Evolutionary conservation across 495 filamentous ascomycete genomes (phyloP).

Genomic region (Daldinia vernicosa): DNA sequence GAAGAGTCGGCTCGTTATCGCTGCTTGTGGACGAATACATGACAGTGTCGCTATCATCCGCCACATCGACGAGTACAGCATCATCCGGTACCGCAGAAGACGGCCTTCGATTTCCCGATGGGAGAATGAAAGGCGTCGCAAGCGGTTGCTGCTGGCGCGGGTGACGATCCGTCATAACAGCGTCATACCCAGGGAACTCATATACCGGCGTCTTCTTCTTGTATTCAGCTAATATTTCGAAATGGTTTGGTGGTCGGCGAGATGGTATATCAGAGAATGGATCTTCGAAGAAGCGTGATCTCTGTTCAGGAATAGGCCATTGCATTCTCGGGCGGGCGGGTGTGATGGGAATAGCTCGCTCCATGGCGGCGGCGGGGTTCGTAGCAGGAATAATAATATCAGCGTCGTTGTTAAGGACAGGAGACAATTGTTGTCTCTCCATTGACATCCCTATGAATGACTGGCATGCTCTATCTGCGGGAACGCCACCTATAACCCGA

Average conservation of each 20-base stretch:
- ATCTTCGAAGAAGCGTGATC: constrained; percentile 3
- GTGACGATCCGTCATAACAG: not conserved
- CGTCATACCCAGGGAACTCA: constrained; percentile 20
- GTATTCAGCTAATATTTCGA: constrained; percentile 34
- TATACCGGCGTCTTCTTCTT: constrained; percentile 41
- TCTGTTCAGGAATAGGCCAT: constrained; percentile 15
- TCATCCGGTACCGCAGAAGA: not conserved
- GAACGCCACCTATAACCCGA: not conserved
- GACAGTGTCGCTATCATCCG: constrained; percentile 8
- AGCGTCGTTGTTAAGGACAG: not conserved
- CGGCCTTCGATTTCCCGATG: not conserved
- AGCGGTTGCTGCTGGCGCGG: not conserved
- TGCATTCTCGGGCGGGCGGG: constrained; percentile 12
- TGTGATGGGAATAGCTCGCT: constrained; percentile 7
- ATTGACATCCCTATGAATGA: not conserved
- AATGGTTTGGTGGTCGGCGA: constrained; percentile 21
- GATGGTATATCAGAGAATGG: constrained; percentile 22
- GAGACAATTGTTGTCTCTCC: not conserved
- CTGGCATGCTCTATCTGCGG: not conserved
- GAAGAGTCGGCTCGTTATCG: not conserved
- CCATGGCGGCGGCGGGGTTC: not conserved
- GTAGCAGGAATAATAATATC: not conserved
- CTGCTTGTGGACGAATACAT: not conserved
- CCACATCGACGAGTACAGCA: constrained; percentile 9
- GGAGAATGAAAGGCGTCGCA: not conserved